These are phyloP conservation scores for Biscogniauxia sp. DNA, from an alignment of 2,329 filamentous ascomycete genomes.

Conservation along the genomic window DNA sequence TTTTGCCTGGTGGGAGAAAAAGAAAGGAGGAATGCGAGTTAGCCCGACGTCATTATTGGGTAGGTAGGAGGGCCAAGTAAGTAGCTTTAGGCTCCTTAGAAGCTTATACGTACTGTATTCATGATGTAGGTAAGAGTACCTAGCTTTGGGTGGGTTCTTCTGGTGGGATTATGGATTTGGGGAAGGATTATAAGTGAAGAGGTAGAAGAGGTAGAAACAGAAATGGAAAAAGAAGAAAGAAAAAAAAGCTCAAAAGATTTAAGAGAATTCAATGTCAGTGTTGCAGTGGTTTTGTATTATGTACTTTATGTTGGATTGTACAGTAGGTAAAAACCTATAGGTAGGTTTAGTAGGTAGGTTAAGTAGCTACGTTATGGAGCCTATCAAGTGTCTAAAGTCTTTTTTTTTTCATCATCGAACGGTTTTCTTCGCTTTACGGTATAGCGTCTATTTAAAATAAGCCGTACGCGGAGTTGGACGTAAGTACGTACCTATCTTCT, in stretches of 20 bases:
- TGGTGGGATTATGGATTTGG: not conserved
- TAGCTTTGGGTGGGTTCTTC: not conserved
- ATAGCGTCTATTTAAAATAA: not conserved
- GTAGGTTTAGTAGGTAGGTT: too few relatives aligned
- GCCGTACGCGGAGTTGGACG: not conserved
- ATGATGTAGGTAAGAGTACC: conserved; percentile 8
- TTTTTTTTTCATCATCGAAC: not conserved
- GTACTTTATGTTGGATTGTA: not conserved
- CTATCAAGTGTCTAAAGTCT: not conserved
- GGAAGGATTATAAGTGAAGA: not conserved
- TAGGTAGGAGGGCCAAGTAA: too few relatives aligned
- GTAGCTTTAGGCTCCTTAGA: not conserved
- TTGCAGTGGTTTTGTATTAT: conserved; percentile 9
- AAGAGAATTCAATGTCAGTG: conserved; percentile 12
- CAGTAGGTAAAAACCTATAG: not conserved
- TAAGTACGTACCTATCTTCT: too few relatives aligned
- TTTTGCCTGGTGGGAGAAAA: conserved; percentile 46
- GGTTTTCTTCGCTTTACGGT: not conserved
- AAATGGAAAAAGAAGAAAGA: not conserved
- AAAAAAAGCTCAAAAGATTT: conserved; percentile 6
- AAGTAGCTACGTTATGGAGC: not conserved
- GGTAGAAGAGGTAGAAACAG: not conserved
- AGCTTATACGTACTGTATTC: conserved; percentile 18
- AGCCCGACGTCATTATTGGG: conserved; percentile 6
- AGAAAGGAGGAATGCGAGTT: conserved; percentile 20